Evolutionary conservation across 805 yeast species (phyloP).

Genomic region (Ogataea henricii): DNA sequence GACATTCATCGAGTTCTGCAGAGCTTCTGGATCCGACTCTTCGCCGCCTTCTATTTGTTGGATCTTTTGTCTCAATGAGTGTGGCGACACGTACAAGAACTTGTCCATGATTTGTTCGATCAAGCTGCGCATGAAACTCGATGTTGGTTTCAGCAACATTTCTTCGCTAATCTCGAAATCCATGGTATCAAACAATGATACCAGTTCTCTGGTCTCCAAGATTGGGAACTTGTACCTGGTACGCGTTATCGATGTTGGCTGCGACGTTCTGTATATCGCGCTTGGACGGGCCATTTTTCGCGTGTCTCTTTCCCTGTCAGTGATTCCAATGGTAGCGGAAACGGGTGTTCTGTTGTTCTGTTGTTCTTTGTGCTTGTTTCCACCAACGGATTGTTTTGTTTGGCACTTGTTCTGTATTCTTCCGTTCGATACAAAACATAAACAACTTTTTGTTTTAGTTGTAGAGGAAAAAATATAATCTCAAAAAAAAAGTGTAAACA

Average conservation of each 20-base stretch:
- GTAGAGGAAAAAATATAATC: background rate
- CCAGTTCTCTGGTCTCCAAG: slow-evolving; percentile 32
- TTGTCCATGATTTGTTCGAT: slow-evolving; percentile 38
- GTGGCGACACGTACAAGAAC: slow-evolving; percentile 36
- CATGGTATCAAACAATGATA: slow-evolving; percentile 30
- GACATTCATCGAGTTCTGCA: slow-evolving; percentile 46
- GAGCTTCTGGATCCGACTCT: slow-evolving; percentile 20
- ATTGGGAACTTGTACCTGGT: slow-evolving; percentile 37
- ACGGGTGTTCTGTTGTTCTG: no score
- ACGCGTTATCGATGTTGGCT: slow-evolving; percentile 27
- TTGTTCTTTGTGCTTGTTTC: no score
- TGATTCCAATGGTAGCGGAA: no score
- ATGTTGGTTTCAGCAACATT: slow-evolving; percentile 33
- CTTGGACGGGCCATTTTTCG: slow-evolving; percentile 38
- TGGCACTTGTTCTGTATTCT: background rate
- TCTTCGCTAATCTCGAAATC: slow-evolving; percentile 34
- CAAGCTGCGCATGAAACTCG: slow-evolving; percentile 34
- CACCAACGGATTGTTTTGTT: no score
- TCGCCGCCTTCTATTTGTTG: slow-evolving; percentile 25
- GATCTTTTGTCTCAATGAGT: slow-evolving; percentile 29
- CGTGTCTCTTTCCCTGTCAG: background rate
- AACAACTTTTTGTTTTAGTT: background rate
- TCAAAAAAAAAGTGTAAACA: slow-evolving; percentile 7
- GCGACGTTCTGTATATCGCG: slow-evolving; percentile 35
- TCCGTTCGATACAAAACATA: background rate